A percentile compares a stretch with the other conserved stretches of the same genome.
Conservation (phyloP, 2,329 filamentous ascomycete species). For the Gyromitra esculenta region DNA sequence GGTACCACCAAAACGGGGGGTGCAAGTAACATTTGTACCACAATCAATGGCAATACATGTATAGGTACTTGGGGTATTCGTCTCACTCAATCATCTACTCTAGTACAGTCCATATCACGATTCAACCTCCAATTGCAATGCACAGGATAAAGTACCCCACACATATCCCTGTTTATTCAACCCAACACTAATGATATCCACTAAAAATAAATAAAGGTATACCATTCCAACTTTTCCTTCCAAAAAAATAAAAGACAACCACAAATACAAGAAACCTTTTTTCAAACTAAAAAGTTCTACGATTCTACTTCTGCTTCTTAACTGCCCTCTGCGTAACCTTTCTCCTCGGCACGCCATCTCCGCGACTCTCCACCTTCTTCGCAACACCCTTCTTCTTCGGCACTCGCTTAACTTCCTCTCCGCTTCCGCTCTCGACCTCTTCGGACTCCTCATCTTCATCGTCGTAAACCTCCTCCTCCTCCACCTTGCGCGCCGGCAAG, state of each 20-base stretch:
- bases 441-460: slow-evolving; percentile 57
- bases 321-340: slow-evolving; percentile 40
- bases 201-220: too few species aligned
- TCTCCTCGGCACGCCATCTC: slow-evolving; percentile 50
- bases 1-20: too few species aligned
- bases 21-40: too few species aligned
- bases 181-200: too few species aligned
- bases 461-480: slow-evolving; percentile 61
- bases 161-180: too few species aligned
- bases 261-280: not conserved
- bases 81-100: too few species aligned
- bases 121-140: too few species aligned
- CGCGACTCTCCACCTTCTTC: slow-evolving; percentile 51
- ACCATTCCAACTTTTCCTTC: too few species aligned
- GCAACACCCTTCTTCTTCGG: slow-evolving; percentile 50
- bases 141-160: too few species aligned
- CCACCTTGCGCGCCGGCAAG: slow-evolving; percentile 57
- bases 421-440: slow-evolving; percentile 34
- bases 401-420: not conserved
- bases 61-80: too few species aligned
- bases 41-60: too few species aligned
- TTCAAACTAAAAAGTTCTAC: not conserved
- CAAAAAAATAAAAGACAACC: not conserved
- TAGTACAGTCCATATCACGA: too few species aligned
- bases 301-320: slow-evolving; percentile 46